Evolutionary conservation across 2,329 filamentous ascomycete species (phyloP), one percentile per base, ranked within the genome.

Genomic region (Fusarium oxysporum): DNA sequence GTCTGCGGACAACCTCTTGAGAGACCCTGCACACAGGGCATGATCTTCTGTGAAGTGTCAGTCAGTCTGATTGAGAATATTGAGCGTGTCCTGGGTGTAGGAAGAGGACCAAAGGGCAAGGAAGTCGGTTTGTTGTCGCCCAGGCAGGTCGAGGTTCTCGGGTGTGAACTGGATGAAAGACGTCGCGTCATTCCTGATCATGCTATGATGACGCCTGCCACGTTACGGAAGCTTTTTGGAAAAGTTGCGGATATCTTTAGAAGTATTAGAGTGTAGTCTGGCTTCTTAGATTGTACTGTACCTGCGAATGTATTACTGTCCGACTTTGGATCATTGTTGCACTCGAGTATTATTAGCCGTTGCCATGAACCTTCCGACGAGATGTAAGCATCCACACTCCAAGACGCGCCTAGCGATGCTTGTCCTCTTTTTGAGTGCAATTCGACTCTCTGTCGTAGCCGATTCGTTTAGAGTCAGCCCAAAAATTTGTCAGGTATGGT

Each of bases 211-310:
- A 23, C 32, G 3, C 53, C 60, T 38, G 8, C 33, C 6, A 33
- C 21, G 0, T 23, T 62, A 3, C 35, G 35, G 19, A 62, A 43
- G 3, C 32, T 62, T 0, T 25, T 59, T 9, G n/a, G 41, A 1
- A 59, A 62, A 21, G 55, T 62, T 13, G 60, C 41, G 0, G 35
- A 17, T 13, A 59, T 60, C 0, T 47, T 60, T 37, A 58, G 40
- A 30, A 40, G 50, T 30, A 54, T 54, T 10, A 54, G 33, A 40
- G 23, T 8, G 0, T 54, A 54, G 33, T 21, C 5, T 28, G 0
- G 2, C 3, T 5, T 4, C 0, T 28, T n/a, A 21, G 5, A 14
- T 1, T 13, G 7, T 21, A 0, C 19, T 40, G 7, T 21, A 0
- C 19, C 28, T 30, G 19, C 10, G 3, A 13, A n/a, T 5, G 4